These are phyloP conservation scores for Erigeron canadensis DNA, from an alignment of 129 eudicot species.

Conservation along the genomic window DNA sequence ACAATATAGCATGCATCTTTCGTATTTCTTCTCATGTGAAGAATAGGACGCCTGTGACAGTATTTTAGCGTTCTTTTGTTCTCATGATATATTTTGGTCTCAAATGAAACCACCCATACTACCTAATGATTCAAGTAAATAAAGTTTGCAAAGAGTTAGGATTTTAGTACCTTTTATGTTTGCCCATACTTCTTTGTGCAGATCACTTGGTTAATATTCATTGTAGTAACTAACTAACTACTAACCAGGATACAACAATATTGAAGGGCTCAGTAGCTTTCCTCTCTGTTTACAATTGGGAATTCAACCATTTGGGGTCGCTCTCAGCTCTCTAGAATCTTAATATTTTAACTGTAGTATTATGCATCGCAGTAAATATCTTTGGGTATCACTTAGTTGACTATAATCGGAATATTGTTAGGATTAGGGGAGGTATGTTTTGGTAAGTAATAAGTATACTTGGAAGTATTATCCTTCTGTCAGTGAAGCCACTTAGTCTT, in stretches of 20 bases:
- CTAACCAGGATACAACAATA: neutral
- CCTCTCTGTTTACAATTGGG: neutral
- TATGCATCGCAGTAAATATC: neutral
- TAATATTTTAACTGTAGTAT: neutral
- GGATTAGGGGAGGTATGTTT: neutral
- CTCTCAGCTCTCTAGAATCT: neutral
- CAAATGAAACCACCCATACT: too few species aligned
- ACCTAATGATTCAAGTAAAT: neutral
- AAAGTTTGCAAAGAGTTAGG: conserved; percentile 6
- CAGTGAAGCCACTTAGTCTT: neutral
- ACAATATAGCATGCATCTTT: too few species aligned
- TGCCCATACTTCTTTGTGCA: neutral
- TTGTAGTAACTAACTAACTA: too few species aligned
- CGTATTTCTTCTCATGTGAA: too few species aligned
- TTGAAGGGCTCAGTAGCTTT: neutral
- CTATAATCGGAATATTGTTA: neutral
- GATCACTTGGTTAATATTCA: neutral
- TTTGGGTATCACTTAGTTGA: neutral
- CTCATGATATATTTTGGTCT: too few species aligned
- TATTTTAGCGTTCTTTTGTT: too few species aligned
- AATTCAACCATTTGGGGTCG: neutral
- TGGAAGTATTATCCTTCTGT: neutral
- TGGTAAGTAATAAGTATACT: neutral
- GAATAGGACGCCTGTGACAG: too few species aligned
- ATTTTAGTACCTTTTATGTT: conserved; percentile 4